These are phyloP conservation scores for Crithidia bombi DNA, from an alignment of 208 protist species.

Conservation along the genomic window DNA sequence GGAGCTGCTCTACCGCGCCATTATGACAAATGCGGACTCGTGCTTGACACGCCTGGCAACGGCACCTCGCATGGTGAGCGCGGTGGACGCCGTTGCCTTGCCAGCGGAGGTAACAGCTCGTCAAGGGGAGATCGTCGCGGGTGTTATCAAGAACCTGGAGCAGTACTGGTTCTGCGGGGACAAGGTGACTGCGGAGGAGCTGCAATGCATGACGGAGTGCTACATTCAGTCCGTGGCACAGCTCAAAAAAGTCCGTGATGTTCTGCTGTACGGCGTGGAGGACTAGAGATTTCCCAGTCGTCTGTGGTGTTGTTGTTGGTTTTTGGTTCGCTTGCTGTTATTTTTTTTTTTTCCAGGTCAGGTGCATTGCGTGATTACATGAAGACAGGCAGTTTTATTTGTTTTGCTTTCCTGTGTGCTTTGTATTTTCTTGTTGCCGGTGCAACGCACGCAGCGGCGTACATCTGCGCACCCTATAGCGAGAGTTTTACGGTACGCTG, in stretches of 20 bases:
- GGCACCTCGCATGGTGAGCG: slow-evolving; percentile 13
- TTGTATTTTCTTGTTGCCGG: too few relatives aligned
- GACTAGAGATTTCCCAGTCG: too few relatives aligned
- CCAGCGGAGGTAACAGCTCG: slow-evolving; percentile 35
- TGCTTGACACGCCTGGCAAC: slow-evolving; percentile 9
- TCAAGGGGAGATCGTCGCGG: slow-evolving; percentile 40
- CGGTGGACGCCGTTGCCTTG: slow-evolving; percentile 2
- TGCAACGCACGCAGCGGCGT: too few relatives aligned
- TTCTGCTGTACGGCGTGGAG: slow-evolving; percentile 51
- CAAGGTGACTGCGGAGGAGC: slow-evolving; percentile 16
- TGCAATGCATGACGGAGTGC: slow-evolving; percentile 26
- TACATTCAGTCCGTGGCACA: slow-evolving; percentile 69
- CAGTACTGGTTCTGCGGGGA: slow-evolving; percentile 41
- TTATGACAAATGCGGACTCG: slow-evolving; percentile 19
- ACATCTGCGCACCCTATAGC: too few relatives aligned
- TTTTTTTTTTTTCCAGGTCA: slow-evolving; percentile 6
- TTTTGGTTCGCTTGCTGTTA: neutral
- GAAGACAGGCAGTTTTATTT: too few relatives aligned
- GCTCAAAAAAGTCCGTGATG: slow-evolving; percentile 81
- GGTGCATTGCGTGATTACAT: too few relatives aligned
- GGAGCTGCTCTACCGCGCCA: slow-evolving; percentile 23
- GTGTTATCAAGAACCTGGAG: slow-evolving; percentile 46
- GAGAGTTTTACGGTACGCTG: neutral
- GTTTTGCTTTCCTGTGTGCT: too few relatives aligned
- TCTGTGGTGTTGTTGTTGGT: neutral